A percentile compares a stretch with the other conserved stretches of the same genome.
These are phyloP conservation scores for Boehmeria nivea DNA, from an alignment of 306 rosid species.

Conservation along the genomic window DNA sequence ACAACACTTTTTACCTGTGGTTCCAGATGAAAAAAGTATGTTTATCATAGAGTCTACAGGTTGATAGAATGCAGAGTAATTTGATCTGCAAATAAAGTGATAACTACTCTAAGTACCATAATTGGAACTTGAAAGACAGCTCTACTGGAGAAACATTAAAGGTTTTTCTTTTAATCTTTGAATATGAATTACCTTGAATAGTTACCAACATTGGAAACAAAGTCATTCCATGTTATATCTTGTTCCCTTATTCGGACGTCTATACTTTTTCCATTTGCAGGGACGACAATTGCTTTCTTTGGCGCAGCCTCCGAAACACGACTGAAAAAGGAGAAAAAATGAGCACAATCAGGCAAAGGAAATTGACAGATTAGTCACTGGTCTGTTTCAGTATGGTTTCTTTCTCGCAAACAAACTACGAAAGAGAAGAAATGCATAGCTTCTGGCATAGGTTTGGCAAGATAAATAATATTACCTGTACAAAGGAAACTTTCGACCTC, in stretches of 20 bases:
- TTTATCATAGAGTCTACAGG: constrained; percentile 61
- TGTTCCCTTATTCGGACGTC: constrained; percentile 51
- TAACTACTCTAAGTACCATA: no score
- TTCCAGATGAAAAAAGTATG: constrained; percentile 93
- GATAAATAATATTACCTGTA: no score
- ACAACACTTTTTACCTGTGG: constrained; percentile 59
- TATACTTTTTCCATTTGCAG: constrained; percentile 48
- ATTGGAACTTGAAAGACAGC: no score
- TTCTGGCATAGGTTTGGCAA: not conserved
- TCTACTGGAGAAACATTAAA: not conserved
- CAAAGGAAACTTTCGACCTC: constrained; percentile 69
- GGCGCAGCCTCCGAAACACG: constrained; percentile 63
- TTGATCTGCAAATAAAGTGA: constrained; percentile 41
- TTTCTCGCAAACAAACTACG: no score
- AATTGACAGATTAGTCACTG: no score
- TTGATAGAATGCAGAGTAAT: constrained; percentile 53
- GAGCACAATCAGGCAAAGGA: no score
- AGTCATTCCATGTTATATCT: constrained; percentile 62
- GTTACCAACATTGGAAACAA: constrained; percentile 45
- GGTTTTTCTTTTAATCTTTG: not conserved
- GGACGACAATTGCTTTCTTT: constrained; percentile 65
- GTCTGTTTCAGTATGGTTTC: no score
- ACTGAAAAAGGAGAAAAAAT: constrained; percentile 31
- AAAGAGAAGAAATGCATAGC: no score
- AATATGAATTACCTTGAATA: constrained; percentile 39